Evolutionary conservation across 2,329 filamentous ascomycete species (phyloP), one percentile per base, ranked within the genome.

Genomic region (Apiospora sp.): DNA sequence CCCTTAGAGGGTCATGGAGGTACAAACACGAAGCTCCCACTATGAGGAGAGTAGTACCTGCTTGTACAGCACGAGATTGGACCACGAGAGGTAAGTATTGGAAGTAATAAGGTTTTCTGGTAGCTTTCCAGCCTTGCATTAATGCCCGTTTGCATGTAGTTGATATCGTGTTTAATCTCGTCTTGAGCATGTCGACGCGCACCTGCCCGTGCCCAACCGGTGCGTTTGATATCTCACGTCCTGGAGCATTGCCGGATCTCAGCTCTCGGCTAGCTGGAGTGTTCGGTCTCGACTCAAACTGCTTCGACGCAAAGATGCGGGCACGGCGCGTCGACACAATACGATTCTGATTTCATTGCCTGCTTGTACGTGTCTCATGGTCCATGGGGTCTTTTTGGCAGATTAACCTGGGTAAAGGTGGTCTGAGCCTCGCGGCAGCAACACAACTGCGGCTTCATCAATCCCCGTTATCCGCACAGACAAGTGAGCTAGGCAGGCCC

Each of bases 401-500:
- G 30, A 64, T 64, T 64, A 64, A n/a, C 58, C 34, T 64, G 58
- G 34, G 58, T 64, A 64, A 64, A 64, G 34, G 58, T 64, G 58
- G 34, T 41, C 58, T 64, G 34, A 64, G 58, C 58, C 58, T 64
- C 12, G 58, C 58, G 58, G 34, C 34, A 64, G 22, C 58, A 64
- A 22, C 49, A 41, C 22, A 41, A 16, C 54, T 34, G 27, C 58
- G 34, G 41, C 34, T 41, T 64, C 58, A 64, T 19, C n/a, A 41
- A 64, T 41, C 58, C 58, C 58, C 58, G 58, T 41, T 64, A 41
- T 41, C 58, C 58, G 58, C 58, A 64, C 58, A 64, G 58, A 64
- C 58, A 41, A 64, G 16, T n/a, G 54, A 37, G 58, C 58, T 34
- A 64, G 58, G 58, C 30, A 64, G n/a, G 58, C 58, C 49, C 34